A percentile compares a stretch with the other conserved stretches of the same genome.
phyloP scores from a whole-genome alignment of 805 yeast species.

The Starmera amethionina region DNA sequence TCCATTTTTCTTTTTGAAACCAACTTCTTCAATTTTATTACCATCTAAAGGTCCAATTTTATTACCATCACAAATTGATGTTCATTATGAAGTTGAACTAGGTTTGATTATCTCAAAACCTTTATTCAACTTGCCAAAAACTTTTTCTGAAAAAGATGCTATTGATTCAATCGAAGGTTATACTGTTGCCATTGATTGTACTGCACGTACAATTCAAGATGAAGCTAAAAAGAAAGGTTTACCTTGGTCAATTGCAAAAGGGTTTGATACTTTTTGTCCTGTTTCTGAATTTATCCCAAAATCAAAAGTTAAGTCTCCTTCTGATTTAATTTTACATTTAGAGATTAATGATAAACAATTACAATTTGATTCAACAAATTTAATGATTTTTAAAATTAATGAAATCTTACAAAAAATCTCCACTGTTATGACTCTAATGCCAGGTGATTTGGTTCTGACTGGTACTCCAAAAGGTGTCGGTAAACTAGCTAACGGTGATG shows the following conservation, averaged over 20 bases:
- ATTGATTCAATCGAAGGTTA: conserved; percentile 76
- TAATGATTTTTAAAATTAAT: conserved; percentile 87
- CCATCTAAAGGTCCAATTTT: conserved; percentile 67
- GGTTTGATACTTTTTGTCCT: conserved; percentile 94
- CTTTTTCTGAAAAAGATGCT: conserved; percentile 58
- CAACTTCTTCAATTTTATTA: conserved; percentile 64
- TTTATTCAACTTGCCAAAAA: conserved; percentile 47
- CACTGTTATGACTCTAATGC: conserved; percentile 79
- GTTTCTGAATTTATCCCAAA: conserved; percentile 68
- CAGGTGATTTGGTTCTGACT: conserved; percentile 85
- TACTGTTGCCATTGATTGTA: conserved; percentile 84
- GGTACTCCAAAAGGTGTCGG: conserved; percentile 99
- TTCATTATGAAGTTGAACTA: conserved; percentile 90
- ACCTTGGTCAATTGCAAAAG: conserved; percentile 96
- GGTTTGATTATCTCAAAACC: conserved; percentile 65
- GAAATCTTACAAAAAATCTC: conserved; percentile 73
- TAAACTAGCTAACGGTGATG: conserved; percentile 67
- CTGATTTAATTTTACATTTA: conserved; percentile 52
- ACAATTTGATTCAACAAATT: conserved; percentile 66
- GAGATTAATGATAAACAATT: conserved; percentile 59
- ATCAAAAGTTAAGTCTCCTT: conserved; percentile 57
- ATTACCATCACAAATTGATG: conserved; percentile 70
- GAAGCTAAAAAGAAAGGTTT: conserved; percentile 89
- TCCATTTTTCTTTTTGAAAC: conserved; percentile 92
- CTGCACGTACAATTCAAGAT: conserved; percentile 93